phyloP scores from a whole-genome alignment of 805 yeast species.

The Blastobotrys terrestris region DNA sequence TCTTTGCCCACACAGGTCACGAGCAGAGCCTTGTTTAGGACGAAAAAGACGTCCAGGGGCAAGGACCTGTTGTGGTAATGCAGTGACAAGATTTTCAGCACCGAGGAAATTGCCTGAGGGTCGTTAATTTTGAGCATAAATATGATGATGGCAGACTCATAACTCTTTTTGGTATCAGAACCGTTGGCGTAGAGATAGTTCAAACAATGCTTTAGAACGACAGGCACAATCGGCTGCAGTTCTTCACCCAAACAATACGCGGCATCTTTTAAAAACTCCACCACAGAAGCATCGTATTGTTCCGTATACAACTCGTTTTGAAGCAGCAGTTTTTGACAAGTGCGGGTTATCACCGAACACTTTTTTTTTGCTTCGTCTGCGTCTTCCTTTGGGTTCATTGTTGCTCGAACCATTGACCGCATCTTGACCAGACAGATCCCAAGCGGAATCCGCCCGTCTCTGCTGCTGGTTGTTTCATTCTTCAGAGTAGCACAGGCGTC shows the following conservation, averaged over 20 bases:
- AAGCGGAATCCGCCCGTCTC: background rate
- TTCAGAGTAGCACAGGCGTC: background rate
- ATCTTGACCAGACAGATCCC: background rate
- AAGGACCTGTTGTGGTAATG: background rate
- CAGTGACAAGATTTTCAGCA: background rate
- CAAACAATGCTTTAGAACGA: background rate
- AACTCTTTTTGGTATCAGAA: background rate
- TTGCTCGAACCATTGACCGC: background rate
- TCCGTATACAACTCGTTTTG: background rate
- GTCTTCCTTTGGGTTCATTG: no score
- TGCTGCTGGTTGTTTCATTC: background rate
- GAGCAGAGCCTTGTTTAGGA: background rate
- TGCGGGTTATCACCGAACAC: no score
- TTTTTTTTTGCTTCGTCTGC: no score
- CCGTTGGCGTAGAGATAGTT: background rate
- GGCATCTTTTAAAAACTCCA: background rate
- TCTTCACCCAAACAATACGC: background rate
- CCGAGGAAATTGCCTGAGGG: background rate
- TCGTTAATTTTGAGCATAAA: background rate
- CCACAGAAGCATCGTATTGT: background rate
- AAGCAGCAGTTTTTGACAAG: background rate
- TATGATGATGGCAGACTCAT: background rate
- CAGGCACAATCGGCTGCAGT: background rate
- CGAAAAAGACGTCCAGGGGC: background rate
- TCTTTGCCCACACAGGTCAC: background rate